Conservation (phyloP, 164 flowering plant species). For the Chloranthus sessilifolius region DNA sequence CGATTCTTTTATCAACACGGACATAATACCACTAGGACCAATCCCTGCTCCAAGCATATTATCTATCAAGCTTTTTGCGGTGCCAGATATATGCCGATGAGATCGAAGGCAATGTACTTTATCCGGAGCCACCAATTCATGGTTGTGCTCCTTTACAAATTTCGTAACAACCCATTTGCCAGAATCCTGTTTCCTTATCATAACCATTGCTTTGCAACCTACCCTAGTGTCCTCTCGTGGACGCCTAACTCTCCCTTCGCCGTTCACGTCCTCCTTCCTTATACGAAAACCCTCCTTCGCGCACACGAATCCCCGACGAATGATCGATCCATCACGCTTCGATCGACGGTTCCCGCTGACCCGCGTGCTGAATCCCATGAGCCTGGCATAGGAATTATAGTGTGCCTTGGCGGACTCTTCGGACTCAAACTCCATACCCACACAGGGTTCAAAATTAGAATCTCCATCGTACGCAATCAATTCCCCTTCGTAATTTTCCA, state of each 20-base stretch:
- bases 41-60: conserved; percentile 32
- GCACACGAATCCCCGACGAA: conserved; percentile 15
- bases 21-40: conserved; percentile 80
- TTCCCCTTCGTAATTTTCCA: conserved; percentile 5
- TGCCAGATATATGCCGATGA: conserved; percentile 6
- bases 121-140: conserved; percentile 43
- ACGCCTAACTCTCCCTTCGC: conserved; percentile 9
- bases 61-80: neutral
- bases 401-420: conserved; percentile 37
- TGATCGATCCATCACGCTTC: conserved; percentile 5
- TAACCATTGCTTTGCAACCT: conserved; percentile 63
- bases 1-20: conserved; percentile 63
- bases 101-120: conserved; percentile 49
- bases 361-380: conserved; percentile 41
- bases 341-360: conserved; percentile 35
- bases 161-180: conserved; percentile 67
- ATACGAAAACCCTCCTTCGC: conserved; percentile 14
- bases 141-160: conserved; percentile 75
- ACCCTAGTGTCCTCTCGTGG: conserved; percentile 22
- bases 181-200: conserved; percentile 42
- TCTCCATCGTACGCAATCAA: conserved; percentile 11
- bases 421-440: conserved; percentile 51
- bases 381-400: conserved; percentile 48
- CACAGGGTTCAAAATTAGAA: conserved; percentile 34
- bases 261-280: conserved; percentile 4